These are phyloP conservation scores for Fusarium sp. DNA, from an alignment of 2,329 filamentous ascomycete species.

Conservation along the genomic window DNA sequence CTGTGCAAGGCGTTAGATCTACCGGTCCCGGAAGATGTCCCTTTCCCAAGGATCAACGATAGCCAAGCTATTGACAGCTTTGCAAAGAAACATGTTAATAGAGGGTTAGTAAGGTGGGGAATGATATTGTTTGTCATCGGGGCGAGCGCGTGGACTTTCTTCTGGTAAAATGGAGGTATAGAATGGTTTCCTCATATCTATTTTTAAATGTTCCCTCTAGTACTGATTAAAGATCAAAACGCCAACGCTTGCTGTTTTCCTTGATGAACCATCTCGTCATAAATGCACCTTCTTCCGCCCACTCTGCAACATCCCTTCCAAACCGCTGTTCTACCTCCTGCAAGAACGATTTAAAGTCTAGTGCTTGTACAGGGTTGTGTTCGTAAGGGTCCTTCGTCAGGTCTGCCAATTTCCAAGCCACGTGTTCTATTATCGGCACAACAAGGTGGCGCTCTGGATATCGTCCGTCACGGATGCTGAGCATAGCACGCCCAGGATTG, in stretches of 20 bases:
- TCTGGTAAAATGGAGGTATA: background rate
- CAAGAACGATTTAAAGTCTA: constrained; percentile 40
- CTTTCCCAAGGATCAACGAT: background rate
- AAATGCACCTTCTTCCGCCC: constrained; percentile 47
- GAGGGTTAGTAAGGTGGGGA: background rate
- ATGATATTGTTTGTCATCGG: rapidly evolving
- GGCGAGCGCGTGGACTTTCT: background rate
- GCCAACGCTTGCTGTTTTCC: constrained; percentile 49
- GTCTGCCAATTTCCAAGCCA: constrained; percentile 48
- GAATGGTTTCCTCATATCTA: no score
- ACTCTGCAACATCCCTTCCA: constrained; percentile 40
- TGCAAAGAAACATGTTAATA: background rate
- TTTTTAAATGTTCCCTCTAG: background rate
- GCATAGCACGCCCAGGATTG: constrained; percentile 47
- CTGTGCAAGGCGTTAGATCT: background rate
- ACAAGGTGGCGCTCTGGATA: constrained; percentile 45
- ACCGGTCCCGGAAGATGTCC: background rate
- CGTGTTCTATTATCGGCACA: constrained; percentile 45
- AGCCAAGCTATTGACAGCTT: background rate
- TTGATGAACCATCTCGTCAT: constrained; percentile 48
- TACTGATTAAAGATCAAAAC: constrained; percentile 25
- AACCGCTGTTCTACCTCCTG: constrained; percentile 34
- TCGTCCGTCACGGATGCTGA: constrained; percentile 45
- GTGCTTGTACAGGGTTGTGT: constrained; percentile 34
- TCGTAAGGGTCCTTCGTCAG: constrained; percentile 41